Evolutionary conservation across 179 eudicot genomes (phyloP).

Genomic region (Silene vulgaris): DNA sequence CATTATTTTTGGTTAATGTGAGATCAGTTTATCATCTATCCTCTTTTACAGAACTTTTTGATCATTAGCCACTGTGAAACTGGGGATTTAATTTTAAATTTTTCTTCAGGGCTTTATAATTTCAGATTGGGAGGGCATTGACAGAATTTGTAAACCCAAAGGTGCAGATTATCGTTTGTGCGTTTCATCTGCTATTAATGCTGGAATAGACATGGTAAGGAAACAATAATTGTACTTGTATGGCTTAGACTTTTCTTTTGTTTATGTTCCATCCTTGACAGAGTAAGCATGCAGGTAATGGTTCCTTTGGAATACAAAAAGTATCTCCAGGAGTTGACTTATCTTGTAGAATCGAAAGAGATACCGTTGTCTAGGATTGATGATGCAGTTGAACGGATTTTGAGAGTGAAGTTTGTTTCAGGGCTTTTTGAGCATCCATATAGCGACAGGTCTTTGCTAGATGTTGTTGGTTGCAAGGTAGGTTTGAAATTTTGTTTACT

Average conservation of each 20-base stretch:
- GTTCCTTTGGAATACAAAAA: conserved; percentile 54
- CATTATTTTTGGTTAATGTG: conserved; percentile 5
- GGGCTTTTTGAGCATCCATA: conserved; percentile 77
- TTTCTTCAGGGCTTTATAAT: conserved; percentile 68
- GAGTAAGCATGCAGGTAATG: conserved; percentile 60
- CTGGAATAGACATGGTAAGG: conserved; percentile 91
- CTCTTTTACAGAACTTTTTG: not conserved
- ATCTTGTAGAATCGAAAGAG: conserved; percentile 62
- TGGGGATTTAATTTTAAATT: not conserved
- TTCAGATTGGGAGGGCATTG: conserved; percentile 82
- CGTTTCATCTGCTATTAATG: conserved; percentile 51
- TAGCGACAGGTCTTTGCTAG: conserved; percentile 61
- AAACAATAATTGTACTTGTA: conserved; percentile 8
- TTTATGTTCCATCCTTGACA: conserved; percentile 14
- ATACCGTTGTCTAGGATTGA: conserved; percentile 66
- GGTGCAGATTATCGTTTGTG: conserved; percentile 60
- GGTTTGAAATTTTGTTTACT: conserved; percentile 2
- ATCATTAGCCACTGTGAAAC: conserved; percentile 4
- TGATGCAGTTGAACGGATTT: conserved; percentile 76
- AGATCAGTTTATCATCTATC: not conserved
- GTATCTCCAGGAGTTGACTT: conserved; percentile 48
- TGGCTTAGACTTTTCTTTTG: not conserved
- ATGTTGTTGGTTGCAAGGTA: conserved; percentile 76
- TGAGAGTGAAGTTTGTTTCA: conserved; percentile 78
- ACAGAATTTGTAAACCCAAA: conserved; percentile 50